phyloP scores from a whole-genome alignment of 805 yeast genomes.

The Hanseniaspora lachancei region DNA sequence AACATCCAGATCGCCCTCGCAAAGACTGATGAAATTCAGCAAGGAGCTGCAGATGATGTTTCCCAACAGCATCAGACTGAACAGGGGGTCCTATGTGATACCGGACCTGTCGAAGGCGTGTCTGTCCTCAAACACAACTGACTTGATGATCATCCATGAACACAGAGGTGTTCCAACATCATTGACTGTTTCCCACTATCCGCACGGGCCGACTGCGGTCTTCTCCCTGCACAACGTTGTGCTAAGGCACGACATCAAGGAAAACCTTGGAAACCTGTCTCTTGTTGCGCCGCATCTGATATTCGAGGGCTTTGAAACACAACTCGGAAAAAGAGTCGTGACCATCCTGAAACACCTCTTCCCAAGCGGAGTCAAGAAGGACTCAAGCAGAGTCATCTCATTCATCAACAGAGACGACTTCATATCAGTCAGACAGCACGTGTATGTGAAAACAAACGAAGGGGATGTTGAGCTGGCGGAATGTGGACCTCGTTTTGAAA shows the following conservation, averaged over 20 bases:
- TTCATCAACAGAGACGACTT: slow-evolving; percentile 84
- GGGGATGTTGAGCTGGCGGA: slow-evolving; percentile 76
- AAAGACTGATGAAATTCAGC: slow-evolving; percentile 76
- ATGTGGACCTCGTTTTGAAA: slow-evolving; percentile 96
- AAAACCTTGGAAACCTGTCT: slow-evolving; percentile 65
- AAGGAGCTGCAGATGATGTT: slow-evolving; percentile 82
- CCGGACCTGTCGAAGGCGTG: slow-evolving; percentile 77
- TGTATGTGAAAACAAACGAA: slow-evolving; percentile 78
- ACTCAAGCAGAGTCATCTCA: slow-evolving; percentile 80
- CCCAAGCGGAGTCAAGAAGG: slow-evolving; percentile 93
- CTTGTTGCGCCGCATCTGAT: slow-evolving; percentile 90
- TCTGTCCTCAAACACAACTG: slow-evolving; percentile 67
- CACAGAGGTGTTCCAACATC: slow-evolving; percentile 98
- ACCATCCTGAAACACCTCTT: slow-evolving; percentile 74
- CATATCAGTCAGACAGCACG: slow-evolving; percentile 89
- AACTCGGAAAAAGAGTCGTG: slow-evolving; percentile 69
- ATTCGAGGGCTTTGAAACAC: slow-evolving; percentile 75
- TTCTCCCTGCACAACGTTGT: slow-evolving; percentile 92
- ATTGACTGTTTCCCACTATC: slow-evolving; percentile 82
- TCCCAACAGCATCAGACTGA: slow-evolving; percentile 77
- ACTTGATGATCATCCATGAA: slow-evolving; percentile 76
- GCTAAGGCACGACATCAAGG: slow-evolving; percentile 77
- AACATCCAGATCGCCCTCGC: slow-evolving; percentile 82
- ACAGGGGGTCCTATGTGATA: slow-evolving; percentile 85
- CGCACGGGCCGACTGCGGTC: slow-evolving; percentile 94